phyloP scores from a whole-genome alignment of 2,329 filamentous ascomycete species.

The Chaetomiaceae sp. region DNA sequence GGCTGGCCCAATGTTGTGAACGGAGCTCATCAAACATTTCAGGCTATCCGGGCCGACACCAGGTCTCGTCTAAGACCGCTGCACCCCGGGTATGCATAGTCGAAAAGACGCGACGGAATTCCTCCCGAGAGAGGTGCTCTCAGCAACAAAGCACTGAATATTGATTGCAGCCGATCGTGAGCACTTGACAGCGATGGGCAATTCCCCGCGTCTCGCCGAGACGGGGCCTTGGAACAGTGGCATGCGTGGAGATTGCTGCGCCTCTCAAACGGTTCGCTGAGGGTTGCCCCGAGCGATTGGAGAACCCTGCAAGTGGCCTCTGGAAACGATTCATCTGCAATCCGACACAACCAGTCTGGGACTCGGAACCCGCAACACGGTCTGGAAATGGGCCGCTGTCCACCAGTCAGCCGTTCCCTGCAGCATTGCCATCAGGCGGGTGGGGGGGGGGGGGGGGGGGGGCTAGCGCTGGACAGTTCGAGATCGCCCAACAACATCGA shows the following conservation, averaged over 20 bases:
- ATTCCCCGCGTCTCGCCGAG: conserved; percentile 8
- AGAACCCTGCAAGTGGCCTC: conserved; percentile 8
- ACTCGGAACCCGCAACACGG: not conserved
- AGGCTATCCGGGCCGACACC: conserved; percentile 10
- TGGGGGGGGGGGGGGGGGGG: not conserved
- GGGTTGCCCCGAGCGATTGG: conserved; percentile 6
- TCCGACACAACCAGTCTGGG: not conserved
- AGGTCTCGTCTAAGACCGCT: not conserved
- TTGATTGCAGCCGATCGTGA: not conserved
- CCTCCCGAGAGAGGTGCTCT: not conserved
- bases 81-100: conserved; percentile 2
- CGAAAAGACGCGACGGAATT: not conserved
- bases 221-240: not conserved
- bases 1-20: too few species aligned
- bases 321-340: not conserved
- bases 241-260: conserved; percentile 13
- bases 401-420: conserved; percentile 10
- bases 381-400: conserved; percentile 15
- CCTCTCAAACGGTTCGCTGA: conserved; percentile 16
- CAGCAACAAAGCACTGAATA: not conserved
- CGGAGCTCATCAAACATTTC: not conserved
- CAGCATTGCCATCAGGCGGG: conserved; percentile 11
- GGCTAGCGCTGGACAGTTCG: too few species aligned
- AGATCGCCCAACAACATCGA: not conserved
- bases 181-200: not conserved